Base-by-base conservation (phyloP, 78 protist genomes). In the Mastigamoeba balamuthi region DNA sequence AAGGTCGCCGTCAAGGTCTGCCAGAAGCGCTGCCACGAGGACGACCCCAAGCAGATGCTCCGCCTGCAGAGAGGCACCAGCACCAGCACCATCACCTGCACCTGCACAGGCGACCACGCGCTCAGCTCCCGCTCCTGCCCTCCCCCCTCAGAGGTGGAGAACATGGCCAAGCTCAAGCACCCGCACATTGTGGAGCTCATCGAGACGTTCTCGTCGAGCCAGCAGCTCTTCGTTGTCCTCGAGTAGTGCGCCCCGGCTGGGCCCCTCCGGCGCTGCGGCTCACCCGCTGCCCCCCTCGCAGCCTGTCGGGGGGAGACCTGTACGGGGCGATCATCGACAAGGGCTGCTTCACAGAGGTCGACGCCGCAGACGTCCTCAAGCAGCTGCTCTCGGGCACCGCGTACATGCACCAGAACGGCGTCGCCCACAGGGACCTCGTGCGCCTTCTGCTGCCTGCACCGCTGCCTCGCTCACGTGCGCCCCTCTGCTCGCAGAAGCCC, bases 251-350 rank as follows among this genome's bases (percentile, higher is more conserved):
- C 58, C 58, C 17, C 17, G 17, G 17, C 17, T 17, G 58, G 17
- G 17, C 58, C 17, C 17, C 17, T 25, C n/a, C n/a, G n/a, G n/a
- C n/a, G n/a, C n/a, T n/a, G n/a, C n/a, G n/a, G n/a, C n/a, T n/a
- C n/a, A n/a, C n/a, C n/a, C n/a, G n/a, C n/a, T n/a, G n/a, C n/a
- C n/a, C n/a, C n/a, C n/a, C n/a, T n/a, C n/a, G 17, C 17, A 48
- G 89, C n/a, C 83, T 91, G n/a, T 58, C 78, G 4, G 97, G 97
- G 35, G 97, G 97, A 36, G 97, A 94, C 76, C 81, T 94, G 65
- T 94, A 89, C 65, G 91, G 89, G 40, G 30, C 72, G 44, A 91
- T 94, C 76, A 87, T 90, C 42, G 87, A 85, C 28, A 74, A 77
- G 41, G 91, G 94, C 33, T 81, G 80, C 39, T 93, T 90, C 67